Percentiles rank a stretch among this genome's conserved stretches.
phyloP scores from a whole-genome alignment of 1,284 basidiomycete species.

The Mycena citricolor region DNA sequence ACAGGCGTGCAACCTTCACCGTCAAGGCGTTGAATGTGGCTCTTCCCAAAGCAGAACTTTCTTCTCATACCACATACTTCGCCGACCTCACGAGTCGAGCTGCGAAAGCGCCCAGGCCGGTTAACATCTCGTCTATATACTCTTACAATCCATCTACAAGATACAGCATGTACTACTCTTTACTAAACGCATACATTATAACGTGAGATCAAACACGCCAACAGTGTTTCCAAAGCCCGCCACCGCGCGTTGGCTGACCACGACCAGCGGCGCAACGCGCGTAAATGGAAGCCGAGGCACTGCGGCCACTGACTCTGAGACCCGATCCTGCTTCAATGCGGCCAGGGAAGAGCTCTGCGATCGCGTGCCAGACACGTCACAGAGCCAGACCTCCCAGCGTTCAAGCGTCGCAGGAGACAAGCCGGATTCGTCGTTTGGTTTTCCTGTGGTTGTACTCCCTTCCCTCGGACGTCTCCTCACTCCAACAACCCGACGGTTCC shows the following conservation, averaged over 20 bases:
- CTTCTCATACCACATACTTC: too few relatives aligned
- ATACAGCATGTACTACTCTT: slow-evolving; percentile 18
- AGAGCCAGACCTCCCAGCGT: slow-evolving; percentile 79
- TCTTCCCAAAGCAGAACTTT: too few relatives aligned
- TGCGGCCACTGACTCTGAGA: slow-evolving; percentile 18
- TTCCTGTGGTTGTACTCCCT: slow-evolving; percentile 27
- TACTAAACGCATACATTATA: slow-evolving; percentile 1
- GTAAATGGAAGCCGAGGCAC: slow-evolving; percentile 75
- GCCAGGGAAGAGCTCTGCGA: slow-evolving; percentile 53
- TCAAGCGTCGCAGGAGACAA: slow-evolving; percentile 64
- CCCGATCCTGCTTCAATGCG: slow-evolving; percentile 35
- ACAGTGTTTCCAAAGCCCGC: slow-evolving; percentile 82
- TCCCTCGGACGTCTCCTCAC: slow-evolving; percentile 48
- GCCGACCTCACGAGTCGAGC: too few relatives aligned
- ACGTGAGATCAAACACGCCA: slow-evolving; percentile 59
- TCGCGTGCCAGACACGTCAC: slow-evolving; percentile 52
- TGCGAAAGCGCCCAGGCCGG: too few relatives aligned
- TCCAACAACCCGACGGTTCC: slow-evolving; percentile 56
- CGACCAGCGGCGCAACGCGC: slow-evolving; percentile 62
- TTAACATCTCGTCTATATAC: slow-evolving; percentile 1
- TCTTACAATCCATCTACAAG: slow-evolving; percentile 3
- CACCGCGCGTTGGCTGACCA: slow-evolving; percentile 49
- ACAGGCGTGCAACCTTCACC: too few relatives aligned
- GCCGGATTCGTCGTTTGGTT: slow-evolving; percentile 36
- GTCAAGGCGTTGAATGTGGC: too few relatives aligned